Evolutionary conservation across 2,329 filamentous ascomycete species (phyloP), one percentile per base, ranked within the genome.

Genomic region (Alternaria gansuensis): DNA sequence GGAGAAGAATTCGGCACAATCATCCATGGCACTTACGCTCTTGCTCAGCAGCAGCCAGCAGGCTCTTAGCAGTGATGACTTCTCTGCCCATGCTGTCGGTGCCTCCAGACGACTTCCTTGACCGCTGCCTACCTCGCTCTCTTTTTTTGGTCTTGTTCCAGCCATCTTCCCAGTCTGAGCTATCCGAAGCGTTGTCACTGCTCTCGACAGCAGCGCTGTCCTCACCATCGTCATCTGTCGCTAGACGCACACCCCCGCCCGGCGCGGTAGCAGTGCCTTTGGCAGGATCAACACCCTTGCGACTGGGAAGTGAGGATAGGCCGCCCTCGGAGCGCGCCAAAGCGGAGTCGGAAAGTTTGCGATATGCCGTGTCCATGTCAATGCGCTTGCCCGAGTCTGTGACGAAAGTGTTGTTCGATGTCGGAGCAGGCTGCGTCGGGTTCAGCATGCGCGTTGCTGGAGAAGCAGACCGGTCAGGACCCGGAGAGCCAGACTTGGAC

Each of bases 21-120:
- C 2, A 39, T 11, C n/a, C 2, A 39, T 11, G 45, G 66, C 2
- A 51, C 90, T 72, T 82, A 91, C 92, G 85, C 74, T 94, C 91
- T 82, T 92, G 89, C 73, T 94, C 89, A 0, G 89, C 88, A 6
- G 90, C 90, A 37, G 89, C 90, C 52, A 93, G 79, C 55, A 93
- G 76, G 69, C 88, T 92, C 72, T 82, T 80, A 0, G 84, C 81
- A 67, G 81, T 82, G 58, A 62, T 77, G 72, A 64, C 77, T 63
- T 68, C 79, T 53, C 60, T 56, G 7, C 71, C 72, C 66, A 72
- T 67, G 66, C 75, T 73, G 57, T 70, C 73, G 67, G 77, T 79
- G 63, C 71, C 63, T 23, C 66, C 72, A 51, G 68, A 71, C 14
- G 71, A 68, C 29, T 69, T 69, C 59, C 77, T 71, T 43, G 72